Evolutionary conservation across 495 filamentous ascomycete species (phyloP), one percentile per base, ranked within the genome.

Genomic region (Xylaria palmicola): DNA sequence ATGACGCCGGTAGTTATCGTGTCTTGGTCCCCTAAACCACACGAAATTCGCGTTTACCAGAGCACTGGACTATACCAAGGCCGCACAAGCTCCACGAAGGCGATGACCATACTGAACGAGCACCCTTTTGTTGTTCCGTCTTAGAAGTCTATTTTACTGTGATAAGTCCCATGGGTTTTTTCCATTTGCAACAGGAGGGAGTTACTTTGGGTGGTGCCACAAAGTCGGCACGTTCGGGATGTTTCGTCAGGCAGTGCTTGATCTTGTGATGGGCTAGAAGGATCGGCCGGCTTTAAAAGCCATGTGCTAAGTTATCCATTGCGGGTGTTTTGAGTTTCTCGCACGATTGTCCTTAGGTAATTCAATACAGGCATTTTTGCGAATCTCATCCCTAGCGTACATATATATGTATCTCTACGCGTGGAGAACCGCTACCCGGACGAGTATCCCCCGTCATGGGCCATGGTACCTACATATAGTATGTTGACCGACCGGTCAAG

Each of bases 401-500:
- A 53, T 44, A 19, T 19, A 44, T 5, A n/a, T 22, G 4, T 3
- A n/a, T 4, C 37, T 40, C 37, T 13, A 41, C 36, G 19, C 15
- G 22, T 43, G 22, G 24, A 51, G 40, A 19, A 50, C 26, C 26
- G 29, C 27, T 36, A 15, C 32, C 24, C 29, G 26, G 20, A 5
- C 20, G 7, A n/a, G n/a, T n/a, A n/a, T n/a, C n/a, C n/a, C 7
- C 47, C 30, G 29, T 24, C 24, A 48, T 15, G 45, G 45, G 26
- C 13, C 9, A 32, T 17, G n/a, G n/a, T n/a, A n/a, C n/a, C n/a
- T n/a, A n/a, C n/a, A n/a, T 51, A 52, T 6, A n/a, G 57, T 37
- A 51, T 24, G 26, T 45, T 60, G 57, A 60, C 57, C 57, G 57
- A 60, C 57, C 57, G 57, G 57, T 60, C 57, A 60, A 52, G 44